Conservation (phyloP, 805 yeast species). For the Saturnispora kantuleensis region DNA sequence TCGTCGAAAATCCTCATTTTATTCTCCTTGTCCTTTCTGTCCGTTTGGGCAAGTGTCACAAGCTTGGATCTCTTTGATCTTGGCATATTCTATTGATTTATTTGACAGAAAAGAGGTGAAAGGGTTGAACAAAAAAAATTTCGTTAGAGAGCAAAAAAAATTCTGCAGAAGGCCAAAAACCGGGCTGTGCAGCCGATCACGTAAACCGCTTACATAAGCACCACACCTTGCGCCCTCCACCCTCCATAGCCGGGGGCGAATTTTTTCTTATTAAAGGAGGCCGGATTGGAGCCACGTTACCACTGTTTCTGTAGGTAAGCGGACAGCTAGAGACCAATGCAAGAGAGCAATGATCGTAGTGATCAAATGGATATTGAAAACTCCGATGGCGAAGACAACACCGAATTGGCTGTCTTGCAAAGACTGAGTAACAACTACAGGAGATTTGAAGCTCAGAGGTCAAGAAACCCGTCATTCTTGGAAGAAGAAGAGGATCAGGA, state of each 20-base stretch:
- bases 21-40: conserved; percentile 88
- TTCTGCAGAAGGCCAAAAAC: background rate
- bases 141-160: background rate
- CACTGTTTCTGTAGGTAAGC: too few relatives aligned
- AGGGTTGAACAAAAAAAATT: background rate
- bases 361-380: background rate
- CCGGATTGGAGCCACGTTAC: too few relatives aligned
- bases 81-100: conserved; percentile 53
- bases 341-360: background rate
- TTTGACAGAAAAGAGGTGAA: background rate
- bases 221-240: too few relatives aligned
- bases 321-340: too few relatives aligned
- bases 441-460: conserved; percentile 21
- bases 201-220: too few relatives aligned
- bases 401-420: conserved; percentile 24
- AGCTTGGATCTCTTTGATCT: conserved; percentile 95
- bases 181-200: conserved; percentile 1
- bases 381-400: conserved; percentile 6
- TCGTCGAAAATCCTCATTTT: conserved; percentile 88
- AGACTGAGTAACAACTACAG: conserved; percentile 34
- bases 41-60: conserved; percentile 92
- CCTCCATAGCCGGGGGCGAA: too few relatives aligned
- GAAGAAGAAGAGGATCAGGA: conserved; percentile 18
- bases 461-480: conserved; percentile 7
- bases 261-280: too few relatives aligned